Evolutionary conservation across 129 eudicot genomes (phyloP).

Genomic region (Dittrichia graveolens): DNA sequence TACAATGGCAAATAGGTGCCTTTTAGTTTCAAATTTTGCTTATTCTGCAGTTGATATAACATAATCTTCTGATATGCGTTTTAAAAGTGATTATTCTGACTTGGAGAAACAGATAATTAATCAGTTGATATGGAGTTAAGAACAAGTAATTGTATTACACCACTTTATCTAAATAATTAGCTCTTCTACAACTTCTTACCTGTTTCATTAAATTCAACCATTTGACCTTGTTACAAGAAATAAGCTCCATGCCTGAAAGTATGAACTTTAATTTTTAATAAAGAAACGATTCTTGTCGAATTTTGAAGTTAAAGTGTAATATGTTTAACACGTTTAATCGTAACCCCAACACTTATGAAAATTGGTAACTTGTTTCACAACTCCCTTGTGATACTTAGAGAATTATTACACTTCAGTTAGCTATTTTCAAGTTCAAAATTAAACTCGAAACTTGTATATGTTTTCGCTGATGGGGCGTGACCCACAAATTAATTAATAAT

Average conservation of each 20-base stretch:
- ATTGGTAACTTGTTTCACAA: slow-evolving; percentile 1
- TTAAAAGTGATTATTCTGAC: slow-evolving; percentile 4
- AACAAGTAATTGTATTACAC: too few species aligned
- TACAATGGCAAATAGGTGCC: not conserved
- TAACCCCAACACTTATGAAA: not conserved
- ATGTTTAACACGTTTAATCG: not conserved
- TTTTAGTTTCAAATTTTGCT: not conserved
- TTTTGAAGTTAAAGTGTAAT: too few species aligned
- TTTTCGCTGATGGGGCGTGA: not conserved
- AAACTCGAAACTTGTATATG: not conserved
- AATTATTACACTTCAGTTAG: not conserved
- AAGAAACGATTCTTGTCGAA: too few species aligned
- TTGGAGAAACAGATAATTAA: not conserved
- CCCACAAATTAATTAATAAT: not conserved
- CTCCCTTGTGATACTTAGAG: not conserved
- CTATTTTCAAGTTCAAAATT: not conserved
- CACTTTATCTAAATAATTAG: not conserved
- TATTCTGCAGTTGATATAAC: not conserved
- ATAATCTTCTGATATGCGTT: not conserved
- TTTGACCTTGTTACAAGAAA: not conserved
- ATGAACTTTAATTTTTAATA: too few species aligned
- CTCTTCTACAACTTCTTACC: not conserved
- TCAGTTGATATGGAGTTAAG: not conserved
- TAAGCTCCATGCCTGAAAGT: too few species aligned
- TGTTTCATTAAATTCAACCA: not conserved